Evolutionary conservation across 495 filamentous ascomycete species (phyloP), one percentile per base, ranked within the genome.

Genomic region (Penicillium malachiteum): DNA sequence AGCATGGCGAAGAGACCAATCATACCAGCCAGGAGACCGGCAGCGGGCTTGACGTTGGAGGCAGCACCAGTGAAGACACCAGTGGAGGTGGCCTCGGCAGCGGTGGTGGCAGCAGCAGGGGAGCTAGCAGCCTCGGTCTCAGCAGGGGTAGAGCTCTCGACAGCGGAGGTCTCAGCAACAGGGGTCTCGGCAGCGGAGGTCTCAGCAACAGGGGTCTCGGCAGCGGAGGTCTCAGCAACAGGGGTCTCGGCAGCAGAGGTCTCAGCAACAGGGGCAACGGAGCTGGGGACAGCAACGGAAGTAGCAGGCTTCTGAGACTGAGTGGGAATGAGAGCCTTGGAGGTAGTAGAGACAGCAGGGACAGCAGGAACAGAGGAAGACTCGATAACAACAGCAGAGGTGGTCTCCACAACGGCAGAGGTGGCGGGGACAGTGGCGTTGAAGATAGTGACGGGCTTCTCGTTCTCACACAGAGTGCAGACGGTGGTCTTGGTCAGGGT

Each of bases 1-100:
- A 76, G 66, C 44, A 76, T 55, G 57, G 66, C 69, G 70, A 76
- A 73, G 55, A 72, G 21, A 26, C 63, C 71, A 63, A 74, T 67
- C 42, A 76, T 49, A 59, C 65, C 73, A 55, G 68, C 67, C 50
- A 76, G 63, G 54, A 76, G 48, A 42, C 73, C 70, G 50, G 52
- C 68, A 38, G 67, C 60, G 50, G 73, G 73, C 67, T 71, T 63
- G 55, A 68, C 53, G 58, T 21, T 67, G 52, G 64, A 62, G 41
- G 68, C 73, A 59, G 68, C 71, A 52, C 71, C 73, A 32, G 57
- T 63, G 67, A 73, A 71, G 57, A 54, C 46, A 34, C 51, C 48
- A 46, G 56, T 43, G 45, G 59, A 34, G 39, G 48, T 42, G 52
- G 50, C 40, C 33, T 33, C 34, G 14, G 39, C 38, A 38, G 34